Evolutionary conservation across 345 rosid species (phyloP).

Genomic region (Salix dunnii): DNA sequence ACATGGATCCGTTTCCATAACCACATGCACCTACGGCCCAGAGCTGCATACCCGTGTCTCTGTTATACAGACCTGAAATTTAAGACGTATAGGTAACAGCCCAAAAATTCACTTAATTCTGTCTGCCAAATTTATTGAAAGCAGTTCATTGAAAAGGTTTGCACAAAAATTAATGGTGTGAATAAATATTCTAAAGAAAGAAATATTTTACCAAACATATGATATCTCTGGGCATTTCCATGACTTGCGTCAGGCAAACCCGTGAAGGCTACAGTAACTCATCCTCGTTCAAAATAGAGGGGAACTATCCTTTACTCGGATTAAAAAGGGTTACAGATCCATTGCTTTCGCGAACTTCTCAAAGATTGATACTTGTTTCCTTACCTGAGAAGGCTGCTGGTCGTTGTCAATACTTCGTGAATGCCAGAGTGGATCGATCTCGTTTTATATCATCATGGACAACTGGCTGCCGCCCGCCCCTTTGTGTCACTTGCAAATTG

Average conservation of each 20-base stretch:
- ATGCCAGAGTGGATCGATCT: not conserved
- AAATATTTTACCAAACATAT: conserved; percentile 13
- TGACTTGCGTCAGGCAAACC: conserved; percentile 31
- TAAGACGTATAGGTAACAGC: not conserved
- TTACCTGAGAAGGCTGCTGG: not conserved
- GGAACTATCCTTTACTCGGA: conserved; percentile 8
- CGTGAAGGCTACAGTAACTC: conserved; percentile 6
- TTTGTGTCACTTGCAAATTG: not conserved
- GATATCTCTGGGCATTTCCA: conserved; percentile 13
- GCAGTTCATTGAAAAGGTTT: conserved; percentile 14
- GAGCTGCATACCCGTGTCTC: not conserved
- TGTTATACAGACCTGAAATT: not conserved
- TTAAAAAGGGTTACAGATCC: not conserved
- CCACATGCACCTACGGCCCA: not conserved
- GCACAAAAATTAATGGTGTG: conserved; percentile 17
- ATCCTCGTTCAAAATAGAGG: conserved; percentile 19
- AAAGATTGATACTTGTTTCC: not conserved
- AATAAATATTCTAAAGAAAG: not conserved
- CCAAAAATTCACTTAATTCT: not conserved
- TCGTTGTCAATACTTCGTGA: not conserved
- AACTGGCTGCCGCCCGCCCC: not conserved
- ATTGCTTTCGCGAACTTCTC: not conserved
- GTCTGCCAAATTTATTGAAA: not conserved
- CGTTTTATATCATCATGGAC: not conserved
- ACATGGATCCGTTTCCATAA: not conserved